Base-by-base conservation (phyloP, 495 filamentous ascomycete genomes). In the Penicillium argentinense region DNA sequence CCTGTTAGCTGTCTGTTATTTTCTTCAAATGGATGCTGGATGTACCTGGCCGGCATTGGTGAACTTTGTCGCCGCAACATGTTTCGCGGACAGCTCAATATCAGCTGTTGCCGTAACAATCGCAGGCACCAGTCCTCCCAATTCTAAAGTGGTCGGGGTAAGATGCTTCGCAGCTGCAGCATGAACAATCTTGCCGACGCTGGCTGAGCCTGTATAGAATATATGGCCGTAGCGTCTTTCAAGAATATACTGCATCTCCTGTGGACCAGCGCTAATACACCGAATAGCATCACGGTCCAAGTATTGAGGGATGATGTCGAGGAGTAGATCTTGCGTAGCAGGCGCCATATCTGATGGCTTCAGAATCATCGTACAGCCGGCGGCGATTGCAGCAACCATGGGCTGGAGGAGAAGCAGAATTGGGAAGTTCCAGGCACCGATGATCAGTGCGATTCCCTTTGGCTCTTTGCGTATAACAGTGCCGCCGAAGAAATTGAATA, bases 161-260 rank as follows among this genome's bases (percentile, higher is more conserved):
- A 96, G 76, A 25, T 88, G 86, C 70, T 95, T 89, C 16, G 91
- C 90, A 3, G 91, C 91, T 54, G 92, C 92, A 56, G 85, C 83
- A 18, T 88, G 79, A 39, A 97, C 82, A 60, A 95, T 88, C 41
- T 74, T 85, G 39, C 84, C 91, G 21, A 96, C 84, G n/a, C 56
- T 66, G 0, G 70, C 63, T 37, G 76, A 81, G 25, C 91, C 91
- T 11, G 91, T 97, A 67, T 91, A 97, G 67, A 93, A 91, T 45
- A 97, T 90, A 70, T 95, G 93, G 62, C 91, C 88, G 83, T 87
- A 96, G 58, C 90, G 91, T 56, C 86, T 77, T 43, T 88, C 76
- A 9, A 97, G 73, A 13, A 96, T 69, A 8, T 80, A 77, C 4
- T 79, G 83, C 8, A 85, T 89, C 74, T 95, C 89, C 9, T 81